A percentile compares a stretch with the other conserved stretches of the same genome.
Evolutionary conservation across 768 basidiomycete species (phyloP).

Genomic region (Pholiota molesta): DNA sequence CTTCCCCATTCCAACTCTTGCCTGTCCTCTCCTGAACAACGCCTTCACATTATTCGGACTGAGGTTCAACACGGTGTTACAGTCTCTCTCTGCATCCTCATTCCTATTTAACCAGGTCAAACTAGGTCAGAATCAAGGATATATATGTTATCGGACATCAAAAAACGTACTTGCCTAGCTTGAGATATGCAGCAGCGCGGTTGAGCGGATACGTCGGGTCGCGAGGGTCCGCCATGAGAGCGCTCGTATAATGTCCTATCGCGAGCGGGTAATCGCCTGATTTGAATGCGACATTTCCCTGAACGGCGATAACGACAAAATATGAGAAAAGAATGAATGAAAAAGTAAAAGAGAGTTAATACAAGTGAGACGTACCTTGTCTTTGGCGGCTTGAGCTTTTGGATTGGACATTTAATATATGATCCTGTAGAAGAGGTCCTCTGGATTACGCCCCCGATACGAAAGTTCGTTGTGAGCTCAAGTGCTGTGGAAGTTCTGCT

Average conservation of each 20-base stretch:
- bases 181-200: conserved; percentile 89
- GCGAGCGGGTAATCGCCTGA: conserved; percentile 75
- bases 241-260: conserved; percentile 85
- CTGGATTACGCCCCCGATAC: too few relatives aligned
- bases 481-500: too few relatives aligned
- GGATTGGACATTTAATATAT: background rate
- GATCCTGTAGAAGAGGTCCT: too few relatives aligned
- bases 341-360: background rate
- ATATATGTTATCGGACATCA: background rate
- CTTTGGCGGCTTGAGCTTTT: conserved; percentile 39
- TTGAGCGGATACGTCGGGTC: conserved; percentile 87
- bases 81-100: conserved; percentile 84
- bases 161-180: conserved; percentile 88
- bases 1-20: conserved; percentile 57
- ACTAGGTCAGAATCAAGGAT: background rate
- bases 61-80: conserved; percentile 61
- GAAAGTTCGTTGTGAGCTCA: too few relatives aligned
- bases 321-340: background rate
- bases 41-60: conserved; percentile 73
- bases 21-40: conserved; percentile 77
- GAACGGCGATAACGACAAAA: background rate
- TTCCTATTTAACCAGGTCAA: conserved; percentile 44
- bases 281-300: conserved; percentile 89
- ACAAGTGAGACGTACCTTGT: conserved; percentile 31
- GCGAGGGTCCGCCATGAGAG: conserved; percentile 67